Evolutionary conservation across 306 rosid genomes (phyloP), one percentile per base, ranked within the genome.

Genomic region (Oxytropis ochrocephala): DNA sequence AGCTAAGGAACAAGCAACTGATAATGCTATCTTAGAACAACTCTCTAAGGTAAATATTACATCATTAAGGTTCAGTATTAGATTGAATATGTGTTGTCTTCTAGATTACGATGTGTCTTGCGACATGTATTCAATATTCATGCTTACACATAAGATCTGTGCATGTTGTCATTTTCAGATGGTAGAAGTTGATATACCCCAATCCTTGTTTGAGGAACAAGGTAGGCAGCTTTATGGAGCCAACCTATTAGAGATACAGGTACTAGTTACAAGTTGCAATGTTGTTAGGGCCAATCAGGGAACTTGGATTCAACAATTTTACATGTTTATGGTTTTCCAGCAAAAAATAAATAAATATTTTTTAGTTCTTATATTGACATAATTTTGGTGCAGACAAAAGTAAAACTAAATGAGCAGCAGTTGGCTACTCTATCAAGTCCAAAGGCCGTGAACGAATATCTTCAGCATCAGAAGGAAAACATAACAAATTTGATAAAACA

Each of bases 221-320:
- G 98, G 98, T 47, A 87, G 95, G 82, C 89, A 91, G 85, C 88
- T 94, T 72, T 94, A 90, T 82, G 98, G 92, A 81, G 89, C 92
- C 69, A 88, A 41, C 79, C 89, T 94, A 73, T 70, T 94, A 64
- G 87, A 94, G 79, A 85, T 94, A 75, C 98, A 94, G 96, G 98
- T 90, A 68, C 52, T 65, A 18, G 18, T 54, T 73, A 38, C 48
- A 44, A 75, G 67, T 47, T 64, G 54, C 24, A 33, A 67, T 48
- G 16, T 33, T 36, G 62, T 39, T 6, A 42, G 64, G 64, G 36
- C 57, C 64, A 21, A 48, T 57, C 50, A 50, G 7, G 51, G 52
- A 68, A 55, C 46, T 64, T 42, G 51, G 50, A 38, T 61, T 42
- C 38, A 21, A 11, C 52, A 48, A 27, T 11, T 44, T 55, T 61